phyloP scores from a whole-genome alignment of 2,329 filamentous ascomycete genomes.

The Penicillium janthinellum region DNA sequence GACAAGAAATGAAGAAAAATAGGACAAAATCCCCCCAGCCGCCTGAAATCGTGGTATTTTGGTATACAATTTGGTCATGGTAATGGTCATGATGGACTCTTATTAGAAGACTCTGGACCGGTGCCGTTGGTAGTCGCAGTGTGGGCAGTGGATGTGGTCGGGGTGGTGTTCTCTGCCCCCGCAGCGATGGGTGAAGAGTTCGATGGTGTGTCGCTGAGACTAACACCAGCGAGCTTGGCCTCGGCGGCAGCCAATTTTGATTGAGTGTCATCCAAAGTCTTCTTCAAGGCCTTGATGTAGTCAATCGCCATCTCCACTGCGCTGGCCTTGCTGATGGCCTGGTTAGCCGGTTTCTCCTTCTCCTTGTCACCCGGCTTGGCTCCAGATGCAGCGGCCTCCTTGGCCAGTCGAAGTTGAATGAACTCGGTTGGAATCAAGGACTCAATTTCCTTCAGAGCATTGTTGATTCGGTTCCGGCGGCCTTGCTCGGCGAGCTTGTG shows the following conservation, averaged over 20 bases:
- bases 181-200: background rate
- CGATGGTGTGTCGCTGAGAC: constrained; percentile 2
- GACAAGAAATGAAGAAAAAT: background rate
- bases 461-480: constrained; percentile 91
- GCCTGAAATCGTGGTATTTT: background rate
- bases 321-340: constrained; percentile 86
- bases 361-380: constrained; percentile 46
- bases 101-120: constrained; percentile 3
- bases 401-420: constrained; percentile 47
- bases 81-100: constrained; percentile 1
- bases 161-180: constrained; percentile 1
- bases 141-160: background rate
- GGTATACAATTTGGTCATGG: constrained; percentile 11
- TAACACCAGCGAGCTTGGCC: constrained; percentile 36
- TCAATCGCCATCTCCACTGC: constrained; percentile 97
- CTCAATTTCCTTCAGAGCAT: constrained; percentile 88
- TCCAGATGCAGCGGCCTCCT: constrained; percentile 44
- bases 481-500: constrained; percentile 99
- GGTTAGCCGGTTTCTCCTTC: constrained; percentile 52
- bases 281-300: constrained; percentile 84
- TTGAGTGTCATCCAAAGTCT: constrained; percentile 68
- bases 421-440: constrained; percentile 69
- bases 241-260: constrained; percentile 66
- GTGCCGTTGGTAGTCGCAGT: background rate
- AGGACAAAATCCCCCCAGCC: background rate